These are phyloP conservation scores for Metschnikowia lunata DNA, from an alignment of 805 yeast genomes.

Conservation along the genomic window DNA sequence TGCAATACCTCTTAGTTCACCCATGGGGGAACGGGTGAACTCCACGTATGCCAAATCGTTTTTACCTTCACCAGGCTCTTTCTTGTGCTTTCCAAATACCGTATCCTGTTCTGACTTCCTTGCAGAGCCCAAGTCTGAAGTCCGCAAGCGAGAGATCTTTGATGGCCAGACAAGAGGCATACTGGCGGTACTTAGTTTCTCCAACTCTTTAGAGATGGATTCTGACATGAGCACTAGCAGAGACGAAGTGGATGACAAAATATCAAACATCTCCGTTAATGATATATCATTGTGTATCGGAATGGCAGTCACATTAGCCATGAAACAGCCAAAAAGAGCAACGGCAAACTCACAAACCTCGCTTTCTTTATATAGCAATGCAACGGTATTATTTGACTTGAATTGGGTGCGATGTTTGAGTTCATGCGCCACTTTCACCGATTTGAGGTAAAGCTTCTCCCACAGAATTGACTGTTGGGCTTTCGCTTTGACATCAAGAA, in stretches of 20 bases:
- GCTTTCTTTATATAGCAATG: conserved; percentile 73
- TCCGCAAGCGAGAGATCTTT: conserved; percentile 71
- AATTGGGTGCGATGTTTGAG: conserved; percentile 68
- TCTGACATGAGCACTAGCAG: conserved; percentile 81
- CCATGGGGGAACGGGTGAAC: conserved; percentile 83
- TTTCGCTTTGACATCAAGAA: conserved; percentile 76
- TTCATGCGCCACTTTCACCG: conserved; percentile 85
- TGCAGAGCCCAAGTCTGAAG: conserved; percentile 77
- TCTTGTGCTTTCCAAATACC: conserved; percentile 13
- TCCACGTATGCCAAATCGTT: conserved; percentile 87
- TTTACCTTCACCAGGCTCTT: conserved; percentile 13
- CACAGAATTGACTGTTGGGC: conserved; percentile 74
- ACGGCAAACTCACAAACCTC: conserved; percentile 84
- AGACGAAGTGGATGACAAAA: conserved; percentile 69
- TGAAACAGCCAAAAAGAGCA: conserved; percentile 84
- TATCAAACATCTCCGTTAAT: conserved; percentile 62
- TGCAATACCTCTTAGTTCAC: conserved; percentile 90
- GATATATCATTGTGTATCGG: conserved; percentile 79
- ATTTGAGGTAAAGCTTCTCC: conserved; percentile 79
- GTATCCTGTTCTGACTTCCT: conserved; percentile 34
- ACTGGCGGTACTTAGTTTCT: conserved; percentile 45
- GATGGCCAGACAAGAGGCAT: conserved; percentile 64
- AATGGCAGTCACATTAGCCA: conserved; percentile 92
- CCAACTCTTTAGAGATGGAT: conserved; percentile 67
- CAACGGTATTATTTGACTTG: conserved; percentile 78